Percentiles rank a stretch among this genome's conserved stretches.
Conservation (phyloP, 2,329 filamentous ascomycete genomes). For the Colletotrichum falcatum region DNA sequence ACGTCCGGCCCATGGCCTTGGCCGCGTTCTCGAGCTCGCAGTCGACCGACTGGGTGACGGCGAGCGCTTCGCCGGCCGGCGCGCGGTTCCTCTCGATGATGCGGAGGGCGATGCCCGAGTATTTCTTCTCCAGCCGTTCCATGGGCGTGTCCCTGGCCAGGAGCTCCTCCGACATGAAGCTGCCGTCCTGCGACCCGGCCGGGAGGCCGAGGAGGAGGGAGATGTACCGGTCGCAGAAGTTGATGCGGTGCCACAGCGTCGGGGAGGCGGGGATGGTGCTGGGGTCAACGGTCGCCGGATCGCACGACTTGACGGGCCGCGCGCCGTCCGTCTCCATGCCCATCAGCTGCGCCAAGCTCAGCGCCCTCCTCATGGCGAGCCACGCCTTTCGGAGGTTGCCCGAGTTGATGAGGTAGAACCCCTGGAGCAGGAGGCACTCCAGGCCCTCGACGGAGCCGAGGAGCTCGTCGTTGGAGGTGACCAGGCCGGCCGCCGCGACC, state of each 20-base stretch:
- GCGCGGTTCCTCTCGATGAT: slow-evolving; percentile 61
- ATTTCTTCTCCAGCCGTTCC: slow-evolving; percentile 59
- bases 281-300: slow-evolving; percentile 52
- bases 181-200: slow-evolving; percentile 55
- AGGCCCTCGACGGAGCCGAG: slow-evolving; percentile 64
- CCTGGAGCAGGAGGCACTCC: slow-evolving; percentile 62
- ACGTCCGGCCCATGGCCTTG: slow-evolving; percentile 55
- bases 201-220: slow-evolving; percentile 64
- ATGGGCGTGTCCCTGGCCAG: slow-evolving; percentile 50
- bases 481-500: slow-evolving; percentile 51
- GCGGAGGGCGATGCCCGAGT: slow-evolving; percentile 56
- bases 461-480: slow-evolving; percentile 65
- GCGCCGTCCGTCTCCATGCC: slow-evolving; percentile 55
- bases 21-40: slow-evolving; percentile 60
- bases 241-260: slow-evolving; percentile 62
- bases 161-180: slow-evolving; percentile 49
- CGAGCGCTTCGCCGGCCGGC: slow-evolving; percentile 52
- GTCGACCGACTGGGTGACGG: slow-evolving; percentile 58
- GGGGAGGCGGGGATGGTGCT: slow-evolving; percentile 31
- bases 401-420: slow-evolving; percentile 62
- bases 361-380: slow-evolving; percentile 62
- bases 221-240: slow-evolving; percentile 62
- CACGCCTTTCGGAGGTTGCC: slow-evolving; percentile 67
- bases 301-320: slow-evolving; percentile 53
- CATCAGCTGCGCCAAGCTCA: slow-evolving; percentile 64